Percentiles rank a stretch among this genome's conserved stretches.
These are phyloP conservation scores for Eucalyptus sp. DNA, from an alignment of 345 rosid species.

Conservation along the genomic window DNA sequence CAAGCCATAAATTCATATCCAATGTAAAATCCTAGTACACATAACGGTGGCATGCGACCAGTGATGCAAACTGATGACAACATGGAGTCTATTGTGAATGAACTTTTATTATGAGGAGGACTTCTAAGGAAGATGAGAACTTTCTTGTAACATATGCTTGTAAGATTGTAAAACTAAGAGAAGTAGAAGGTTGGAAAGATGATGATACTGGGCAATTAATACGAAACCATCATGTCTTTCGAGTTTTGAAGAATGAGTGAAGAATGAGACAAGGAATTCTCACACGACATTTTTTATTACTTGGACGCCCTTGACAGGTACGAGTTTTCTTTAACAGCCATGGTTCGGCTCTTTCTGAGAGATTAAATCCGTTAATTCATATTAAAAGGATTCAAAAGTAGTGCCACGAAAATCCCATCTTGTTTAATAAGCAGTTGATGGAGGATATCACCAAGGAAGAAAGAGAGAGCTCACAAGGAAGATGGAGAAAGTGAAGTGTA, in stretches of 20 bases:
- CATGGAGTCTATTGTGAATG: not conserved
- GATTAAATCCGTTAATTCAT: not conserved
- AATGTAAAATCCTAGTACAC: not conserved
- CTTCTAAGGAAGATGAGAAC: not conserved
- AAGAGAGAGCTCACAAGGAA: not conserved
- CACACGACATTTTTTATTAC: not conserved
- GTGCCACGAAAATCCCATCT: not conserved
- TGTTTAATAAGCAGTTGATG: not conserved
- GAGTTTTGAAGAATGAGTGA: too few species aligned
- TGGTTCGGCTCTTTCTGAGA: not conserved
- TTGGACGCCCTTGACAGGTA: not conserved
- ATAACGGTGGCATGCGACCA: not conserved
- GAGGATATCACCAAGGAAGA: not conserved
- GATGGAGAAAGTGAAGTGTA: not conserved
- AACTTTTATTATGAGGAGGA: not conserved
- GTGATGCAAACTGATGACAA: not conserved
- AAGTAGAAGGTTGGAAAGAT: not conserved
- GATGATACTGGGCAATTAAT: too few species aligned
- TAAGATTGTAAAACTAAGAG: not conserved
- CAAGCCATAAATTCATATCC: not conserved
- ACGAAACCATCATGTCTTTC: not conserved
- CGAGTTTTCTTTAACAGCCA: not conserved
- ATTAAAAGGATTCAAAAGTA: not conserved
- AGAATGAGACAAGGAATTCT: not conserved
- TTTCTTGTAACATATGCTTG: not conserved